Evolutionary conservation across 352 stramenopile species (phyloP).

Genomic region (Saprolegnia diclina): DNA sequence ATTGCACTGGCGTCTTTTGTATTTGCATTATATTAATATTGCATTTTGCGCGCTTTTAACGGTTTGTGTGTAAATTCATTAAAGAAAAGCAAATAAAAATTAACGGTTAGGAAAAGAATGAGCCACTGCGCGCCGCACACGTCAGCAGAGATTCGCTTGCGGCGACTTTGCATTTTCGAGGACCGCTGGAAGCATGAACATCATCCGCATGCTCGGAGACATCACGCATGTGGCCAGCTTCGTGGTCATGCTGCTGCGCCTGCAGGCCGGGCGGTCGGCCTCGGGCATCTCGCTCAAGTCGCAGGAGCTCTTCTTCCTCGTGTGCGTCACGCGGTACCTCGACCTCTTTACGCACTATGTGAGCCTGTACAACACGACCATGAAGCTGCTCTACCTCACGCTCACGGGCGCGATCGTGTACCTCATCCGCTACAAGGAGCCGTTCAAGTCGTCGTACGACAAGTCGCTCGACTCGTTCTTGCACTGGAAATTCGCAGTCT

Average conservation of each 20-base stretch:
- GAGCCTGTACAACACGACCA: slow-evolving; percentile 97
- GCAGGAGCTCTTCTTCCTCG: slow-evolving; percentile 98
- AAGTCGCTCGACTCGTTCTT: slow-evolving; percentile 99
- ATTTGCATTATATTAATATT: neutral
- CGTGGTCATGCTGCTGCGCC: slow-evolving; percentile 96
- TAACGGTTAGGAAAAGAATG: neutral
- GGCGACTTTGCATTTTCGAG: neutral
- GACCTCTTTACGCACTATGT: slow-evolving; percentile 96
- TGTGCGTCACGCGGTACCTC: slow-evolving; percentile 98
- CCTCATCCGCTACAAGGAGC: slow-evolving; percentile 95
- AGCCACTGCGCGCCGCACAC: neutral
- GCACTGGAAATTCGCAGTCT: slow-evolving; percentile 96
- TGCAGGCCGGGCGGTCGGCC: slow-evolving; percentile 82
- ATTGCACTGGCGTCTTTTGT: neutral
- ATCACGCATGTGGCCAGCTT: slow-evolving; percentile 99
- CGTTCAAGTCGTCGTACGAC: slow-evolving; percentile 97
- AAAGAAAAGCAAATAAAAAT: neutral
- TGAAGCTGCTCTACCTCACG: slow-evolving; percentile 98
- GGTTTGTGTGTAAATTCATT: neutral
- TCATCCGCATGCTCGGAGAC: slow-evolving; percentile 97
- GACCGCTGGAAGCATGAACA: slow-evolving; percentile 75
- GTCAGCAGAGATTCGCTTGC: neutral
- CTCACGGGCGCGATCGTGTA: slow-evolving; percentile 97
- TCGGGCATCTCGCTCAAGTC: slow-evolving; percentile 39
- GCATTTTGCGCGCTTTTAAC: neutral